These are phyloP conservation scores for Chaetothyriales sp. DNA, from an alignment of 2,329 filamentous ascomycete species.

Conservation along the genomic window DNA sequence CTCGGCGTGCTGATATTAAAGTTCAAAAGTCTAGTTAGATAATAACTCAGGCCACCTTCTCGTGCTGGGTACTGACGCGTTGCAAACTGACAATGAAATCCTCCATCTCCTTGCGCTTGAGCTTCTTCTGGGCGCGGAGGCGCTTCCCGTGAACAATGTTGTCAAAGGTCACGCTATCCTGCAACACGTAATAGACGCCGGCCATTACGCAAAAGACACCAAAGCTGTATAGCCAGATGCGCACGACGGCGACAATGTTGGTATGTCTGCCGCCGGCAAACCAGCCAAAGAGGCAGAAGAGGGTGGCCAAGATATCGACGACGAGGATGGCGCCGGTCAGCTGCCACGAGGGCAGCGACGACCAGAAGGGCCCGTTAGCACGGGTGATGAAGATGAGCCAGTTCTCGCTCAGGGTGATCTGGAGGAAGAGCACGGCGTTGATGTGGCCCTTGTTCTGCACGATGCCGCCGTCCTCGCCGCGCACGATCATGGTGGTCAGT, in stretches of 20 bases:
- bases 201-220: constrained; percentile 77
- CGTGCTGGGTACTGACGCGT: constrained; percentile 81
- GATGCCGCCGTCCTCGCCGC: constrained; percentile 61
- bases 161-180: constrained; percentile 69
- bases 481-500: constrained; percentile 66
- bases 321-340: constrained; percentile 62
- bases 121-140: constrained; percentile 51
- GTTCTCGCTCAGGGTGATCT: constrained; percentile 84
- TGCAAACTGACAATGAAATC: constrained; percentile 66
- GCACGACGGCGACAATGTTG: constrained; percentile 69
- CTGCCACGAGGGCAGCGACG: constrained; percentile 76
- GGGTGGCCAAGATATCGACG: constrained; percentile 71
- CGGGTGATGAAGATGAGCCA: constrained; percentile 96
- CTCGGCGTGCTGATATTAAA: too few relatives aligned
- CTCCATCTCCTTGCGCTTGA: constrained; percentile 73
- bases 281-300: constrained; percentile 77
- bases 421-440: constrained; percentile 73
- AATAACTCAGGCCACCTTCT: constrained; percentile 57
- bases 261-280: constrained; percentile 54
- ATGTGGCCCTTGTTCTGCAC: constrained; percentile 77
- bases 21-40: neutral
- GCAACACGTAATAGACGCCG: constrained; percentile 65
- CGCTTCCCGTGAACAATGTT: constrained; percentile 89
- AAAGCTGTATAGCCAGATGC: constrained; percentile 84
- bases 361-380: constrained; percentile 87